Conservation (phyloP, 2,329 filamentous ascomycete species). For the Neonectria magnoliae region DNA sequence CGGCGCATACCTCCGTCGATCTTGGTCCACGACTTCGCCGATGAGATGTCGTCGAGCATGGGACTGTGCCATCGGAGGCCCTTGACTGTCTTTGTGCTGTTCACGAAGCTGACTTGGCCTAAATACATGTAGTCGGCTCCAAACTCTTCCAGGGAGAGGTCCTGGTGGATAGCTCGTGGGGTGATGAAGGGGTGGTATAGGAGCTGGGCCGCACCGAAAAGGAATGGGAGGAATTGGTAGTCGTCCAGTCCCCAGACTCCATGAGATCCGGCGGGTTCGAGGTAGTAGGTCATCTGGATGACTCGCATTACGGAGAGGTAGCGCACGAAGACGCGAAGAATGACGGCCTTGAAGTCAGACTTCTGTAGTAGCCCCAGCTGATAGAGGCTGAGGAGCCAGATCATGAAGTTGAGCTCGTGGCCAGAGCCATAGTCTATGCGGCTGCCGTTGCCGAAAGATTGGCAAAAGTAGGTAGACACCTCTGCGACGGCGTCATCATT, state of each 20-base stretch:
- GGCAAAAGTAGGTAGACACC: conserved; percentile 79
- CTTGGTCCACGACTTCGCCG: conserved; percentile 89
- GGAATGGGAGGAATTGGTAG: conserved; percentile 95
- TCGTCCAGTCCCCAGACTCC: conserved; percentile 98
- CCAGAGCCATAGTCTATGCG: conserved; percentile 97
- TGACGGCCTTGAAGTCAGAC: conserved; percentile 76
- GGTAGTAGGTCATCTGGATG: conserved; percentile 92
- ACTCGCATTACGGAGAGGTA: conserved; percentile 89
- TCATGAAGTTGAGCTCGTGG: conserved; percentile 95
- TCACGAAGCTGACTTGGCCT: conserved; percentile 92
- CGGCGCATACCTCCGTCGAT: conserved; percentile 94
- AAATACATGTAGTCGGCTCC: conserved; percentile 87
- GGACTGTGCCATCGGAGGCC: conserved; percentile 95
- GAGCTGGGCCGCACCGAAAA: conserved; percentile 92
- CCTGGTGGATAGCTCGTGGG: conserved; percentile 85
- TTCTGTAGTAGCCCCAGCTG: conserved; percentile 73
- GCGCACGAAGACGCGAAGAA: conserved; percentile 80
- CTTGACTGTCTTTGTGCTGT: conserved; percentile 95
- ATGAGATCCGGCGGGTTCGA: conserved; percentile 95
- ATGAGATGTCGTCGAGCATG: conserved; percentile 97
- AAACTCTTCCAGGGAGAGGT: conserved; percentile 87
- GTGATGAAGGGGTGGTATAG: conserved; percentile 85
- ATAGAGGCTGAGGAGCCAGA: conserved; percentile 95
- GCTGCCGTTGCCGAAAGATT: conserved; percentile 86
- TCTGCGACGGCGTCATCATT: conserved; percentile 70